Evolutionary conservation across 1,284 basidiomycete species (phyloP).

Genomic region (Melanopsichium pennsylvanicum): DNA sequence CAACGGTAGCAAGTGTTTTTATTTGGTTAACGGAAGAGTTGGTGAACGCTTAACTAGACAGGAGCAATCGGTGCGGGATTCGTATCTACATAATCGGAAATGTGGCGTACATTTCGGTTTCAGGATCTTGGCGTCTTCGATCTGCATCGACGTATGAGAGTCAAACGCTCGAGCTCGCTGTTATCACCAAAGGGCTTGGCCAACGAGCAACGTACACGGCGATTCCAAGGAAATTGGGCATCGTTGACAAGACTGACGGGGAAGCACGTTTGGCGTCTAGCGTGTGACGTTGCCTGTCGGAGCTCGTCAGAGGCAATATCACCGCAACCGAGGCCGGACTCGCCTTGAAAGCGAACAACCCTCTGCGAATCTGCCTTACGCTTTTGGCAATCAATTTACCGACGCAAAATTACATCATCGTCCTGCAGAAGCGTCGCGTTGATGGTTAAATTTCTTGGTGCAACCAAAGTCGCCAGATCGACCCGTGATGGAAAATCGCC

Average conservation of each 20-base stretch:
- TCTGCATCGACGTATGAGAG: too few species aligned
- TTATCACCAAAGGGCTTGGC: neutral
- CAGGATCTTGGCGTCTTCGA: neutral
- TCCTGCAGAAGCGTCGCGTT: neutral
- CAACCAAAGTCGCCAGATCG: neutral
- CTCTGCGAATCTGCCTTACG: too few species aligned
- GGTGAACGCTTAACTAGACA: too few species aligned
- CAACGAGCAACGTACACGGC: too few species aligned
- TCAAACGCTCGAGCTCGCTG: too few species aligned
- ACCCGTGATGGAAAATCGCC: neutral
- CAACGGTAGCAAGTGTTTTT: too few species aligned
- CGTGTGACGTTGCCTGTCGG: too few species aligned
- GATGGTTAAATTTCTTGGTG: neutral
- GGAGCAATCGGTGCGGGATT: neutral
- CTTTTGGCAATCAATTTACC: constrained; percentile 5
- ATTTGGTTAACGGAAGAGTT: too few species aligned
- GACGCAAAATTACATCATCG: constrained; percentile 6
- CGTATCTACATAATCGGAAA: constrained; percentile 1
- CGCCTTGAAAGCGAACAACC: too few species aligned
- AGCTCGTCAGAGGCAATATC: neutral
- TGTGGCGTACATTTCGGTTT: constrained; percentile 6
- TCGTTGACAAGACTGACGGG: too few species aligned
- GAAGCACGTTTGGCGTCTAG: too few species aligned
- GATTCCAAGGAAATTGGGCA: too few species aligned
- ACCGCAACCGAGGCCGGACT: neutral